phyloP scores from a whole-genome alignment of 2,329 filamentous ascomycete species.

The Pseudocercospora fuligena region DNA sequence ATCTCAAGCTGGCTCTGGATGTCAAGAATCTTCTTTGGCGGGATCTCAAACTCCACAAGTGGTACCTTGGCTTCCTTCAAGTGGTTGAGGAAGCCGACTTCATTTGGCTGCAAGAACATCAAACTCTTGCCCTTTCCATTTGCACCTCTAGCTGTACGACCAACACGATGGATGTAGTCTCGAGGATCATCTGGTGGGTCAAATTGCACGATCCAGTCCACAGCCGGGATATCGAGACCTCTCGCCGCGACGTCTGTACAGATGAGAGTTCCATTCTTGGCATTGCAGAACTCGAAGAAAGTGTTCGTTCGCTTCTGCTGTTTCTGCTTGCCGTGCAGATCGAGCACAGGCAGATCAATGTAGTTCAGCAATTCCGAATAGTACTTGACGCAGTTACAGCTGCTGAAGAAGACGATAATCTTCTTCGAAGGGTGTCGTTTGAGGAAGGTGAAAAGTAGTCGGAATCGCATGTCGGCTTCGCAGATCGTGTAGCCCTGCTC shows the following conservation, averaged over 20 bases:
- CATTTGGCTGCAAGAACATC: slow-evolving; percentile 89
- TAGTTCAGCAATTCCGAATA: slow-evolving; percentile 95
- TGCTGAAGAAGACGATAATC: slow-evolving; percentile 95
- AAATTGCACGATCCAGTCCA: slow-evolving; percentile 96
- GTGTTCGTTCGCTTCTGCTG: slow-evolving; percentile 99
- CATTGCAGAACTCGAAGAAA: slow-evolving; percentile 94
- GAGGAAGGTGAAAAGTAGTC: slow-evolving; percentile 91
- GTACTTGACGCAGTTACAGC: slow-evolving; percentile 84
- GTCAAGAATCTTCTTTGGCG: slow-evolving; percentile 85
- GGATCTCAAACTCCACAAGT: slow-evolving; percentile 95
- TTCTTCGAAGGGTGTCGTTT: slow-evolving; percentile 94
- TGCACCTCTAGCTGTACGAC: slow-evolving; percentile 85
- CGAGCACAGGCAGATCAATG: slow-evolving; percentile 88
- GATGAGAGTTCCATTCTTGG: slow-evolving; percentile 83
- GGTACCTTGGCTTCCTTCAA: slow-evolving; percentile 91
- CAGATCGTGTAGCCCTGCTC: slow-evolving; percentile 97
- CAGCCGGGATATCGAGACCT: slow-evolving; percentile 91
- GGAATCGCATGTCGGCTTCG: slow-evolving; percentile 90
- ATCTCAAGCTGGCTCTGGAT: slow-evolving; percentile 84
- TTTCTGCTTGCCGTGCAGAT: slow-evolving; percentile 93
- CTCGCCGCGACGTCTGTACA: slow-evolving; percentile 96
- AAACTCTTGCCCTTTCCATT: slow-evolving; percentile 84
- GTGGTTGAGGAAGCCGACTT: slow-evolving; percentile 90
- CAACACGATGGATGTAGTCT: slow-evolving; percentile 95
- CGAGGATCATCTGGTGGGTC: slow-evolving; percentile 67